Evolutionary conservation across 1,284 basidiomycete species (phyloP).

Genomic region (Melampsora allii-populina): DNA sequence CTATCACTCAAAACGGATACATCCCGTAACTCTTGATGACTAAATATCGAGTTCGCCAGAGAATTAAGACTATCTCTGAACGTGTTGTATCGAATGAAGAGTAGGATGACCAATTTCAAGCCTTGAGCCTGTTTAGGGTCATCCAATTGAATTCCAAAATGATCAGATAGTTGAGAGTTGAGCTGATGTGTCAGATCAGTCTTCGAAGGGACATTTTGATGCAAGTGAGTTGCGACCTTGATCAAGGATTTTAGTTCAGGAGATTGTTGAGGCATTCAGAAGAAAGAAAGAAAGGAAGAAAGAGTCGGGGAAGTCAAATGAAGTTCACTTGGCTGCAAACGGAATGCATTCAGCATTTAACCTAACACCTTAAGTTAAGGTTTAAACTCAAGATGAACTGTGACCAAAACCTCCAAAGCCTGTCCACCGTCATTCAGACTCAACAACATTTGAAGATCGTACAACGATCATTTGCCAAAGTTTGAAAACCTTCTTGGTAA

Average conservation of each 20-base stretch:
- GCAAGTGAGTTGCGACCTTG: background rate
- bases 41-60: background rate
- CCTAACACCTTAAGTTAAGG: too few relatives aligned
- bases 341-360: too few relatives aligned
- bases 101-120: background rate
- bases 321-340: too few relatives aligned
- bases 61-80: background rate
- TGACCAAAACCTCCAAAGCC: too few relatives aligned
- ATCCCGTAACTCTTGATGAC: background rate
- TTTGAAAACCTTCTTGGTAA: too few relatives aligned
- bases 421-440: too few relatives aligned
- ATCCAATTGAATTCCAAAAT: background rate
- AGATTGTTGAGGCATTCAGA: conserved; percentile 8
- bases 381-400: too few relatives aligned
- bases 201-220: background rate
- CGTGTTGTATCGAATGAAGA: background rate
- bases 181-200: background rate
- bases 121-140: background rate
- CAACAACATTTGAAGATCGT: too few relatives aligned
- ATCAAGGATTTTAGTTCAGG: background rate
- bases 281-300: background rate
- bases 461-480: too few relatives aligned
- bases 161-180: background rate
- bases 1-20: background rate
- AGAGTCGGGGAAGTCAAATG: too few relatives aligned